These are phyloP conservation scores for Coleophoma eucalyptorum DNA, from an alignment of 2,329 filamentous ascomycete genomes.

Conservation along the genomic window DNA sequence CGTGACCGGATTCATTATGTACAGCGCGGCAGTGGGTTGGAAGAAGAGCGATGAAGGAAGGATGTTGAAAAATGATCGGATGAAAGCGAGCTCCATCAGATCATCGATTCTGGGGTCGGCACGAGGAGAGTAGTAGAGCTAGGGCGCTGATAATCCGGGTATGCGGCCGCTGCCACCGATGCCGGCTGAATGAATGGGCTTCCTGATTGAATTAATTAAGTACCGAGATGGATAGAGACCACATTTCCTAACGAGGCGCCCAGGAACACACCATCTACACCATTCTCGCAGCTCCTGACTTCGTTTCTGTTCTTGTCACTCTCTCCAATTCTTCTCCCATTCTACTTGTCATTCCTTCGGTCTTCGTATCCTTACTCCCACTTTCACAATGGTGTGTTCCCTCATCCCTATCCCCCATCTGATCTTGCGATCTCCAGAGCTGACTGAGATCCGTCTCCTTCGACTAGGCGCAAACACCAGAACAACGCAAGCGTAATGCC, in stretches of 20 bases:
- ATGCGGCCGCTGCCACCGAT: too few species aligned
- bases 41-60: too few species aligned
- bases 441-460: too few species aligned
- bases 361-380: background rate
- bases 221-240: background rate
- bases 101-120: background rate
- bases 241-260: background rate
- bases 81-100: too few species aligned
- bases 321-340: too few species aligned
- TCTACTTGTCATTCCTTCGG: too few species aligned
- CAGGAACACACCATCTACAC: background rate
- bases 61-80: too few species aligned
- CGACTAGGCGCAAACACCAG: conserved; percentile 72
- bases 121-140: background rate
- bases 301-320: background rate
- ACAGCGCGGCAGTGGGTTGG: too few species aligned
- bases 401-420: background rate
- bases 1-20: background rate
- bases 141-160: background rate
- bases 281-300: background rate
- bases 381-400: conserved; percentile 15
- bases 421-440: too few species aligned
- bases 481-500: conserved; percentile 77
- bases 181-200: too few species aligned
- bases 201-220: too few species aligned